These are phyloP conservation scores for Leonotis leonurus DNA, from an alignment of 257 asterid genomes.

Conservation along the genomic window DNA sequence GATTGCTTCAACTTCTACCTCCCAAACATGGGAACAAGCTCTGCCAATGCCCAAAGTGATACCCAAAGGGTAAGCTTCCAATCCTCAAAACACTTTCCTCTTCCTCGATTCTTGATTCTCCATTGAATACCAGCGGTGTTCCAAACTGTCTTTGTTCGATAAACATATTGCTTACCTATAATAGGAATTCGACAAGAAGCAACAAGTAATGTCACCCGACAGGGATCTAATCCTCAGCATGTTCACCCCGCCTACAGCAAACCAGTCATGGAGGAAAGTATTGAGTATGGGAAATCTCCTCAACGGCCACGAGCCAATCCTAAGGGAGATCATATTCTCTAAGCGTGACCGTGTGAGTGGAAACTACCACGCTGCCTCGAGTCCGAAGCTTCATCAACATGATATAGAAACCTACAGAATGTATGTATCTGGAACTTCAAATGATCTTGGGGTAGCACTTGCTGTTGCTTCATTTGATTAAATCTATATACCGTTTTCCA, in stretches of 20 bases:
- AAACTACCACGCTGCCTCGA: slow-evolving; percentile 49
- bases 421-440: slow-evolving; percentile 78
- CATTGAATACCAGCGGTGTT: neutral
- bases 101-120: neutral
- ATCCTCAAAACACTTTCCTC: neutral
- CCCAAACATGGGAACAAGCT: slow-evolving; percentile 65
- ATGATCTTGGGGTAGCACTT: slow-evolving; percentile 85
- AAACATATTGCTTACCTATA: neutral
- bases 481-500: neutral
- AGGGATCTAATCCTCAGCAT: slow-evolving; percentile 56
- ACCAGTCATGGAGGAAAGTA: slow-evolving; percentile 93
- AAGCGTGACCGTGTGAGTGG: slow-evolving; percentile 57
- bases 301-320: slow-evolving; percentile 82
- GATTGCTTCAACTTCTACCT: slow-evolving; percentile 59
- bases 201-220: slow-evolving; percentile 41
- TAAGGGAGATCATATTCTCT: slow-evolving; percentile 75
- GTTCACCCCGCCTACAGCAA: slow-evolving; percentile 79
- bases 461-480: slow-evolving; percentile 89
- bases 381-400: slow-evolving; percentile 34
- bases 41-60: slow-evolving; percentile 23
- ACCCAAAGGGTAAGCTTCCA: slow-evolving; percentile 40
- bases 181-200: slow-evolving; percentile 53
- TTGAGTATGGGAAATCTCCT: slow-evolving; percentile 96
- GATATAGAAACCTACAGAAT: slow-evolving; percentile 83
- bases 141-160: neutral